A percentile compares a stretch with the other conserved stretches of the same genome.
Conservation (phyloP, 257 asterid species). For the Capsicum pubescens region DNA sequence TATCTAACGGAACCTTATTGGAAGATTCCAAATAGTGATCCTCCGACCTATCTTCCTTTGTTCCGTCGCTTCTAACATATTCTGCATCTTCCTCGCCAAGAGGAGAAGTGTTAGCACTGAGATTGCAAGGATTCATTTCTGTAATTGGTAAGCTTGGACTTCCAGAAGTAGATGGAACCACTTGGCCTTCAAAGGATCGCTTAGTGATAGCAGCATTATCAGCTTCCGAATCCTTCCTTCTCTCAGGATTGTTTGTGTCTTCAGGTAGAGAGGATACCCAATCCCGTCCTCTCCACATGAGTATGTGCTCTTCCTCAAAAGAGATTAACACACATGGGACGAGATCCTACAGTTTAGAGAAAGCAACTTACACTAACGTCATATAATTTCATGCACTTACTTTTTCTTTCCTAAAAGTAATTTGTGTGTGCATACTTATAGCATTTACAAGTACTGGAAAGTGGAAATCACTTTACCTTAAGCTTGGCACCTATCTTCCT, state of each 20-base stretch:
- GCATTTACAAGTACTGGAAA: constrained; percentile 17
- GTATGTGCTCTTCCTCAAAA: constrained; percentile 83
- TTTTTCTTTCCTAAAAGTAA: constrained; percentile 1
- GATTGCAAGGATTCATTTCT: constrained; percentile 34
- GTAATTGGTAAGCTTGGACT: constrained; percentile 30
- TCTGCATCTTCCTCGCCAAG: constrained; percentile 39
- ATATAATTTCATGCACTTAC: constrained; percentile 27
- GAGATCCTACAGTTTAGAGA: constrained; percentile 71
- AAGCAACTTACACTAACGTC: constrained; percentile 19
- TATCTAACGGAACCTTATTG: constrained; percentile 34
- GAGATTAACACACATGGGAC: constrained; percentile 92
- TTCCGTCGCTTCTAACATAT: constrained; percentile 35
- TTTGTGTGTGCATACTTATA: background rate
- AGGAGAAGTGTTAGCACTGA: constrained; percentile 33
- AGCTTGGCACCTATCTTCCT: constrained; percentile 91
- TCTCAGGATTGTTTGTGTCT: constrained; percentile 39
- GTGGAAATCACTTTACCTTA: constrained; percentile 51
- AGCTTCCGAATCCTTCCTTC: constrained; percentile 38
- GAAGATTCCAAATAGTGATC: constrained; percentile 26
- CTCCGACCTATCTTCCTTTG: constrained; percentile 35
- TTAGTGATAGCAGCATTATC: constrained; percentile 33
- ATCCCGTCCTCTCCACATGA: constrained; percentile 83
- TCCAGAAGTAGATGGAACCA: constrained; percentile 39
- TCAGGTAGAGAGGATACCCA: constrained; percentile 69
- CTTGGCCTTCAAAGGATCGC: constrained; percentile 30